Evolutionary conservation across 805 yeast genomes (phyloP), one percentile per base, ranked within the genome.

Genomic region (Saccharomycopsis sp.): DNA sequence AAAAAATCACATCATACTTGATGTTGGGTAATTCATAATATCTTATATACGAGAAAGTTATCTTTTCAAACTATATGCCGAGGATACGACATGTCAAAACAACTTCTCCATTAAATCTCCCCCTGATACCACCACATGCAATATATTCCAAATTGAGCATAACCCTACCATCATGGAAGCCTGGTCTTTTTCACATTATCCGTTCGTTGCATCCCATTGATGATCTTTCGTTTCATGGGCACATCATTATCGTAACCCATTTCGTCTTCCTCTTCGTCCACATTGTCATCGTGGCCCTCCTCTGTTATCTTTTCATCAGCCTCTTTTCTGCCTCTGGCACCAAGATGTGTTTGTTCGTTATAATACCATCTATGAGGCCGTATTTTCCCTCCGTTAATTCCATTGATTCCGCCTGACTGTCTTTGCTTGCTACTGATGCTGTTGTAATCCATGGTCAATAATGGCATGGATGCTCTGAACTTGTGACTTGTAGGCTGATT

Each of bases 391-490:
- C 21, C 21, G 16, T 18, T 44, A 44, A 12, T 12, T 16, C 9
- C 21, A 18, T 18, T 18, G 16, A 12, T 44, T 12, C 48, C 21
- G 4, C 8, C 48, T 7, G 37, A 29, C 12, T 44, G 48, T 12
- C 48, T 44, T 44, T 53, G 29, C 18, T 44, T 46, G 18, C n/a
- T n/a, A n/a, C n/a, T n/a, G n/a, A n/a, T n/a, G n/a, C n/a, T n/a
- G n/a, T 41, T 56, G 5, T 50, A 21, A 9, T 56, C 57, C 44
- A 55, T 47, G 1, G 57, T 34, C 16, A 53, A 18, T 29, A 56
- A 50, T 9, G 56, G 56, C 54, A 56, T 52, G 16, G 51, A 23
- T 2, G 59, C 50, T 4, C 62, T 34, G 50, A 56, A 59, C 47
- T 44, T 50, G 9, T 57, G 58, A 2, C n/a, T 29, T 3, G 51